Base-by-base conservation (phyloP, 2,329 filamentous ascomycete genomes). In the Epichloe scottii region DNA sequence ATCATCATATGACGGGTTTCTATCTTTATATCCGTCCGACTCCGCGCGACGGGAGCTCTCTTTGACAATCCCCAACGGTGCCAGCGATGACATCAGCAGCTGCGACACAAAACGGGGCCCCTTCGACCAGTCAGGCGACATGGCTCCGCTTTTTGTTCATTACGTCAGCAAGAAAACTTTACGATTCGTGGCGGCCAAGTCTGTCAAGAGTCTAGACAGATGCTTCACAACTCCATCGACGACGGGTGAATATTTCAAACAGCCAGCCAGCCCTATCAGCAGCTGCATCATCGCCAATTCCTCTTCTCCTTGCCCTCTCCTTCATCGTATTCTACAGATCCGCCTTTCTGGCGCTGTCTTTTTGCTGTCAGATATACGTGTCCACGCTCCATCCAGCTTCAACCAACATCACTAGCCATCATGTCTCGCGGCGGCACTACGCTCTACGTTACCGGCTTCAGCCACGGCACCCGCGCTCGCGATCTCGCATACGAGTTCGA, bases 401-500 rank as follows among this genome's bases (percentile, higher is more conserved):
- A 35, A 40, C 33, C 49, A 49, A 46, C 50, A 48, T 39, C 52
- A 49, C 21, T 34, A 51, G 55, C 49, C 63, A 72, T 56, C 67
- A 95, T 95, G 89, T 95, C 90, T 82, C 88, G 89, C 68, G 83
- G 87, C 70, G 85, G 89, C 62, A 94, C 87, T 55, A 97, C 91
- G 53, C 87, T 97, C 62, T 97, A 97, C 77, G 91, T 97, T 72
- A 95, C 90, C 67, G 93, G 93, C 80, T 98, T 98, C 73, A 94
- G 91, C 81, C 89, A 95, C 74, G 89, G 91, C 71, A 96, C 91
- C 71, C 89, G 93, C 78, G 89, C 93, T 71, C 89, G 93, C 82
- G 90, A 98, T 79, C 87, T 97, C 71, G 89, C 91, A 77, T 96
- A 95, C 87, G 91, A 97, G 80, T 97, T 97, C 87, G 91, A 97